Conservation (phyloP, 441 rosid genomes). For the Biscutella laevigata region DNA sequence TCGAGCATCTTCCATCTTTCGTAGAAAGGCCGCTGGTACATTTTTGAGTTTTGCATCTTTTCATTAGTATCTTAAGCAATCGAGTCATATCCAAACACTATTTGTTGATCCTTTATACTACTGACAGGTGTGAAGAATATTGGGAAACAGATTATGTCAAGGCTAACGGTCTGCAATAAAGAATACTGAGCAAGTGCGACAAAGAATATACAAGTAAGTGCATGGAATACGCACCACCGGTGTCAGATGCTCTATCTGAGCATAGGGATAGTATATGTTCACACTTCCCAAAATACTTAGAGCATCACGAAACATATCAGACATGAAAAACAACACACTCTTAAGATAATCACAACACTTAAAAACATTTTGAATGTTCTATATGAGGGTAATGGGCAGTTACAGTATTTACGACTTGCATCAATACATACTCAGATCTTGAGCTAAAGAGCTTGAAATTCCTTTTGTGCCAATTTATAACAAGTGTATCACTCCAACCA, state of each 20-base stretch:
- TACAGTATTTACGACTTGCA: constrained; percentile 1
- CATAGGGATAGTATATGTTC: neutral
- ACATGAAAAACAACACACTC: neutral
- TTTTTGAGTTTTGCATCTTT: constrained; percentile 13
- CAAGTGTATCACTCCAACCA: neutral
- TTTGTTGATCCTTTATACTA: neutral
- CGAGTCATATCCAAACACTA: constrained; percentile 15
- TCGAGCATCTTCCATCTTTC: constrained; percentile 98
- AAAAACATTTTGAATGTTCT: neutral
- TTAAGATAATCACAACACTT: neutral
- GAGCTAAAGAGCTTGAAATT: neutral
- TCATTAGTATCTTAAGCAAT: constrained; percentile 14
- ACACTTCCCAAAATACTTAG: neutral
- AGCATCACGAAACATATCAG: constrained; percentile 7
- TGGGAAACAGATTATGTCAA: neutral
- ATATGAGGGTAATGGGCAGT: constrained; percentile 2
- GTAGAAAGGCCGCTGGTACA: constrained; percentile 81
- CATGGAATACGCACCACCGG: neutral
- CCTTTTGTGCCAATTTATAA: neutral
- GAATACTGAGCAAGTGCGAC: neutral
- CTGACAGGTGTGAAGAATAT: neutral
- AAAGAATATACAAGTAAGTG: constrained; percentile 1
- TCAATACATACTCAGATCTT: constrained; percentile 3
- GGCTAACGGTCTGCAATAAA: neutral
- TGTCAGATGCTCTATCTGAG: neutral